Evolutionary conservation across 2,329 filamentous ascomycete species (phyloP).

Genomic region (Pseudogymnoascus sp.): DNA sequence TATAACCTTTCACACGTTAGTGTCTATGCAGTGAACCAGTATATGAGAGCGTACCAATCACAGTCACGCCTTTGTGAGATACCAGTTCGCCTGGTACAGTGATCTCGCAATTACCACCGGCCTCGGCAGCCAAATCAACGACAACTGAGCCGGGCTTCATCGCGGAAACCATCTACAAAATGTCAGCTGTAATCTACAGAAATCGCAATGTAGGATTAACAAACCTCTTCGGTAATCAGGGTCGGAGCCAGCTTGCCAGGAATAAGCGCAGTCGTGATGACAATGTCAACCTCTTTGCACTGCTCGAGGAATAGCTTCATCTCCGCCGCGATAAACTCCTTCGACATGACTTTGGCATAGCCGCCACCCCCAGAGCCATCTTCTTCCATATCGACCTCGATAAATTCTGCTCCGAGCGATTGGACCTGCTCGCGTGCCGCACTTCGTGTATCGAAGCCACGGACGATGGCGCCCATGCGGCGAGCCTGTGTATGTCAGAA

Average conservation of each 20-base stretch:
- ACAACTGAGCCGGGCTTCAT: constrained; percentile 89
- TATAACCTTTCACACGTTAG: constrained; percentile 52
- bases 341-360: constrained; percentile 90
- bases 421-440: constrained; percentile 84
- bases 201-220: not conserved
- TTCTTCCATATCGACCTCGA: constrained; percentile 78
- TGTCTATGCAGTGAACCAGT: not conserved
- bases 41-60: constrained; percentile 55
- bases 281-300: constrained; percentile 79
- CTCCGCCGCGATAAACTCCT: constrained; percentile 85
- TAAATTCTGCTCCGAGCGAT: constrained; percentile 80
- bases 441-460: constrained; percentile 85
- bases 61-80: constrained; percentile 68
- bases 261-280: constrained; percentile 87
- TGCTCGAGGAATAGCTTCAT: constrained; percentile 90
- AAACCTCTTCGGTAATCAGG: constrained; percentile 64
- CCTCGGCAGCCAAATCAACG: constrained; percentile 81
- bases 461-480: constrained; percentile 79
- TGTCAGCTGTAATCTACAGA: not conserved
- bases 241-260: constrained; percentile 76
- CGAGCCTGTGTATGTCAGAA: constrained; percentile 44
- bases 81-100: constrained; percentile 65
- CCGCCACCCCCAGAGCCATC: constrained; percentile 78
- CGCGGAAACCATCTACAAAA: constrained; percentile 45
- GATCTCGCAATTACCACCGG: constrained; percentile 79